phyloP scores from a whole-genome alignment of 2,329 filamentous ascomycete genomes.

The Talaromyces piceae region DNA sequence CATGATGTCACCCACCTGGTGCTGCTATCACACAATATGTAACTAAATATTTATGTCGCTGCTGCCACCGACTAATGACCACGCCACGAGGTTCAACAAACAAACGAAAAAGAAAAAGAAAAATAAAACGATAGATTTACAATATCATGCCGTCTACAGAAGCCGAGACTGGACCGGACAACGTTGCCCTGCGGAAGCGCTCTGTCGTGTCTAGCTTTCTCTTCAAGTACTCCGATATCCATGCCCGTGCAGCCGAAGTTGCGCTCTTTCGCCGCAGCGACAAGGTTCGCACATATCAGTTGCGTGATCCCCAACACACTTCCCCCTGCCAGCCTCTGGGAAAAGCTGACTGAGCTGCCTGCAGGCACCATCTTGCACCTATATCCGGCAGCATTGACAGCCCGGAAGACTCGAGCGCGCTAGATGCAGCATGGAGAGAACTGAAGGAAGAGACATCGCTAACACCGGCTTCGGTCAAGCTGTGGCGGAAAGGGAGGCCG shows the following conservation, averaged over 20 bases:
- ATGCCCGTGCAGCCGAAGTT: conserved; percentile 34
- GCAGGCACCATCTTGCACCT: conserved; percentile 49
- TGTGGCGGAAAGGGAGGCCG: conserved; percentile 52
- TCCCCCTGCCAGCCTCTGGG: neutral
- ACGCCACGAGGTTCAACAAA: neutral
- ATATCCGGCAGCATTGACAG: conserved; percentile 55
- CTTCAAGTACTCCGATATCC: conserved; percentile 22
- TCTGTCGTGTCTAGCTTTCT: conserved; percentile 41
- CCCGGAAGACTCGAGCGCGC: conserved; percentile 43
- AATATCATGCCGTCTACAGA: neutral
- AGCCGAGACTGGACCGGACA: neutral
- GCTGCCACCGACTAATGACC: neutral
- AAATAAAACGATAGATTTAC: too few relatives aligned
- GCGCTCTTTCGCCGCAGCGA: conserved; percentile 57
- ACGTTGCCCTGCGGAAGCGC: conserved; percentile 19
- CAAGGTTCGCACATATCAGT: conserved; percentile 55
- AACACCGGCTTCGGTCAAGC: conserved; percentile 37
- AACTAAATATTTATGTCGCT: neutral
- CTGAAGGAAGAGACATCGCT: conserved; percentile 56
- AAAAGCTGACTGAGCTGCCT: neutral
- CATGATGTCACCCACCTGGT: neutral
- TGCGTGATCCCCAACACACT: too few relatives aligned
- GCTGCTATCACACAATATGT: neutral
- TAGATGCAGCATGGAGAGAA: conserved; percentile 55
- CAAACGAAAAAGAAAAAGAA: too few relatives aligned